Conservation (phyloP, 371 early-diverging fungal genomes). For the Edhazardia aedis region DNA sequence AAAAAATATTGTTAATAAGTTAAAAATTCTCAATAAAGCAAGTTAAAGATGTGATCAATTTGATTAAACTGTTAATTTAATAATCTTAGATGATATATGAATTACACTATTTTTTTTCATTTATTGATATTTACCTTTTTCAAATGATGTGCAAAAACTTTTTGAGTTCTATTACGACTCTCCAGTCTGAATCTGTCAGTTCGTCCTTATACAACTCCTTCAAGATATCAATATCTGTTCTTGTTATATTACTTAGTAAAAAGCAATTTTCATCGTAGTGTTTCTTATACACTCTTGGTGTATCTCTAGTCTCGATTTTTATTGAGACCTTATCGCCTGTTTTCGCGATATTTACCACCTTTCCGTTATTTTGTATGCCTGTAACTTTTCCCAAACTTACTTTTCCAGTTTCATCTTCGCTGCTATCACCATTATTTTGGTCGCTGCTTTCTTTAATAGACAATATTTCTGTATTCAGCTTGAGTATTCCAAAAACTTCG, state of each 20-base stretch:
- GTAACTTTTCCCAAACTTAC: slow-evolving; percentile 68
- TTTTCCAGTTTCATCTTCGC: slow-evolving; percentile 35
- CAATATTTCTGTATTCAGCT: slow-evolving; percentile 75
- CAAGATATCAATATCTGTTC: slow-evolving; percentile 76
- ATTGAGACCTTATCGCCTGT: slow-evolving; percentile 77
- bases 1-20: no score
- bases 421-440: slow-evolving; percentile 48
- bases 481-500: slow-evolving; percentile 78
- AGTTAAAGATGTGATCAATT: no score
- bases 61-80: no score
- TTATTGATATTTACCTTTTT: no score
- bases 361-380: slow-evolving; percentile 81
- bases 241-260: slow-evolving; percentile 53
- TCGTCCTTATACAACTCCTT: slow-evolving; percentile 83
- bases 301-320: slow-evolving; percentile 72
- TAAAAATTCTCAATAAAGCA: no score
- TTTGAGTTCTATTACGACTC: slow-evolving; percentile 54
- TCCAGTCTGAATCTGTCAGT: slow-evolving; percentile 73
- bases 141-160: neutral
- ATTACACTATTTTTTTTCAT: no score
- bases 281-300: slow-evolving; percentile 69
- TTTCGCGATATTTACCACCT: slow-evolving; percentile 57
- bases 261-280: slow-evolving; percentile 73
- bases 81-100: no score
- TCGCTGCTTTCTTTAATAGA: slow-evolving; percentile 59